Evolutionary conservation across 805 yeast genomes (phyloP), one percentile per base, ranked within the genome.

Genomic region (Candida golubevii): DNA sequence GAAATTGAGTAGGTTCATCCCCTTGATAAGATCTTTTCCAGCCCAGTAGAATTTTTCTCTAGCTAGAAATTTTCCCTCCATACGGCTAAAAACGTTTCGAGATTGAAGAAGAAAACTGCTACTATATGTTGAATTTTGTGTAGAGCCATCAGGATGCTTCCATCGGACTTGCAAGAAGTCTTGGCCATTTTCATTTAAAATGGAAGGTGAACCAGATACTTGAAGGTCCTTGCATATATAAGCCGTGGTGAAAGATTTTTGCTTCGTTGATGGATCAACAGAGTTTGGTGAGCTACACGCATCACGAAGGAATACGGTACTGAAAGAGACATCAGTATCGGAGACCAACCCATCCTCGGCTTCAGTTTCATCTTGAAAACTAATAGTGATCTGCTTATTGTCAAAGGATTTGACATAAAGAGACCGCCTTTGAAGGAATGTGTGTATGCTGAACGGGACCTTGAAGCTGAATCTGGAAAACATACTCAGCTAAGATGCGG

Each of bases 231-330:
- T 47, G 45, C 66, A 55, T 43, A 77, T 61, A 41, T 69, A 58
- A 1, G 78, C 81, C 0, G 89, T 82, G n/a, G 84, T 75, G 61
- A 83, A 81, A 27, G 73, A 56, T 57, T 83, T 85, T 56, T 85
- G 90, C 14, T 74, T 73, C 0, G 86, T 74, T 26, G 61, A 56
- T 3, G 69, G 64, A 50, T 85, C 86, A 6, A 82, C 69, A 0
- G 85, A 78, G 9, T 54, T 47, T 0, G 64, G 50, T 11, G 77
- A 63, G 4, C 60, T 56, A 38, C 88, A 81, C 0, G 88, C 72
- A 55, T 85, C 95, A 55, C 91, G 71, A 14, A 86, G 66, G 52
- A 85, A 83, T 1, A 75, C 62, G 40, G 75, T 78, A 52, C 67
- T 74, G 59, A 67, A 77, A 27, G 67, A 60, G 27, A 72, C 66